phyloP scores from a whole-genome alignment of 129 eudicot species.

The Pseudognaphalium luteoalbum region DNA sequence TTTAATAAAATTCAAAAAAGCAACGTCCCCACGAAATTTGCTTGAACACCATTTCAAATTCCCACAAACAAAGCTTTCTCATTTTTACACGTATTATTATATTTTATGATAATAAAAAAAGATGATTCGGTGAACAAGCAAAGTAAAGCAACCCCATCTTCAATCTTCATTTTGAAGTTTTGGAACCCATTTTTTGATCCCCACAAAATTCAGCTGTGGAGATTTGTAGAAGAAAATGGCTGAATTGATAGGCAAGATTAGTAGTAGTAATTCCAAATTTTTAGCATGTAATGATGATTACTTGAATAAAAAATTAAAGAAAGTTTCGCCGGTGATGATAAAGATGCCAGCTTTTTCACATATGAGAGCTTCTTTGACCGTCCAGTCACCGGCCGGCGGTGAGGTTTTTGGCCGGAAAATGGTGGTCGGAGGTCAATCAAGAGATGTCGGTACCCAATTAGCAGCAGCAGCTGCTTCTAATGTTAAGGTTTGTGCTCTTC shows the following conservation, averaged over 20 bases:
- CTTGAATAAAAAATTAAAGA: constrained; percentile 3
- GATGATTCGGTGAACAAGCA: constrained; percentile 13
- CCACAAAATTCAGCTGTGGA: not conserved
- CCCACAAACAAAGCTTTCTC: constrained; percentile 11
- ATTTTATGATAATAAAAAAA: not conserved
- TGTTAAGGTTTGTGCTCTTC: not conserved
- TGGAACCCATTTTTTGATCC: not conserved
- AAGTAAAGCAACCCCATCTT: constrained; percentile 6
- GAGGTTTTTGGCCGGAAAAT: not conserved
- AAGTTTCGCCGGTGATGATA: constrained; percentile 19
- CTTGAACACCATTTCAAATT: constrained; percentile 8
- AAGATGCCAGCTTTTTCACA: constrained; percentile 8
- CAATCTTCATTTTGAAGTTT: constrained; percentile 13
- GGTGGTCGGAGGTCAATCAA: constrained; percentile 1
- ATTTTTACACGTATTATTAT: constrained; percentile 25
- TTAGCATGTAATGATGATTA: constrained; percentile 9
- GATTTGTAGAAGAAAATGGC: constrained; percentile 5
- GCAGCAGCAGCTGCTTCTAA: not conserved
- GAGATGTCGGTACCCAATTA: not conserved
- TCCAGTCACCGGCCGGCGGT: constrained; percentile 21
- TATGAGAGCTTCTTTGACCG: constrained; percentile 16
- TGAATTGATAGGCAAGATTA: constrained; percentile 22
- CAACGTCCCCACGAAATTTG: constrained; percentile 18
- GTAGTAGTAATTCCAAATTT: constrained; percentile 1
- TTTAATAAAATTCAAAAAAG: constrained; percentile 9